Conservation (phyloP, 345 rosid genomes). For the Sisymbrium altissimum region DNA sequence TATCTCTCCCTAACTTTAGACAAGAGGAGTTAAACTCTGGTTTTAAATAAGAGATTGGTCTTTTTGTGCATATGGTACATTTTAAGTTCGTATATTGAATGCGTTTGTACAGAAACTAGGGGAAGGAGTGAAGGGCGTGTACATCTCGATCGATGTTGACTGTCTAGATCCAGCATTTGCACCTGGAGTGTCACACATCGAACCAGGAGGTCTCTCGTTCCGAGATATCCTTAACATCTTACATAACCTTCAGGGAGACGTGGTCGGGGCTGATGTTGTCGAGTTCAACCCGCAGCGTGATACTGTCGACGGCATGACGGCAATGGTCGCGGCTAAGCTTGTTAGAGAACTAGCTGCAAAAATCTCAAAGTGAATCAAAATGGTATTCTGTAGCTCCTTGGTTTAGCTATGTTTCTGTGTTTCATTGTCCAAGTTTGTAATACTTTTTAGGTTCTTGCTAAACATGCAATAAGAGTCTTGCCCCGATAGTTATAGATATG, state of each 20-base stretch:
- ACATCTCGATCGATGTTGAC: constrained; percentile 86
- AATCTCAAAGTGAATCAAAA: constrained; percentile 60
- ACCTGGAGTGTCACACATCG: constrained; percentile 97
- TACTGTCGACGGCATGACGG: constrained; percentile 98
- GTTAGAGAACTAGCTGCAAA: constrained; percentile 89
- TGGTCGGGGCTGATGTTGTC: constrained; percentile 92
- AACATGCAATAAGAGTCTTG: background rate
- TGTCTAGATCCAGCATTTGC: constrained; percentile 98
- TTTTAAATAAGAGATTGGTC: too few species aligned
- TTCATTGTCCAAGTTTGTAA: background rate
- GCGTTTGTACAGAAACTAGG: constrained; percentile 80
- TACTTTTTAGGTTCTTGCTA: too few species aligned
- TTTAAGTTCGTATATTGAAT: background rate
- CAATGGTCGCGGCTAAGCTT: constrained; percentile 97
- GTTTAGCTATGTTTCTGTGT: background rate
- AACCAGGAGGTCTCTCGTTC: constrained; percentile 97
- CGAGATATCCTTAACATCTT: constrained; percentile 89
- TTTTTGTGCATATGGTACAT: background rate
- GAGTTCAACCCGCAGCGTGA: constrained; percentile 98
- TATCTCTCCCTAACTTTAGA: background rate
- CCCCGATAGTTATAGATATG: background rate
- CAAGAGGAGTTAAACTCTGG: background rate
- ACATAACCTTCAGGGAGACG: constrained; percentile 78
- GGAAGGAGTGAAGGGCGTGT: constrained; percentile 92
- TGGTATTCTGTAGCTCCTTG: background rate